Evolutionary conservation across 306 rosid genomes (phyloP), one percentile per base, ranked within the genome.

Genomic region (Prunus salicina): DNA sequence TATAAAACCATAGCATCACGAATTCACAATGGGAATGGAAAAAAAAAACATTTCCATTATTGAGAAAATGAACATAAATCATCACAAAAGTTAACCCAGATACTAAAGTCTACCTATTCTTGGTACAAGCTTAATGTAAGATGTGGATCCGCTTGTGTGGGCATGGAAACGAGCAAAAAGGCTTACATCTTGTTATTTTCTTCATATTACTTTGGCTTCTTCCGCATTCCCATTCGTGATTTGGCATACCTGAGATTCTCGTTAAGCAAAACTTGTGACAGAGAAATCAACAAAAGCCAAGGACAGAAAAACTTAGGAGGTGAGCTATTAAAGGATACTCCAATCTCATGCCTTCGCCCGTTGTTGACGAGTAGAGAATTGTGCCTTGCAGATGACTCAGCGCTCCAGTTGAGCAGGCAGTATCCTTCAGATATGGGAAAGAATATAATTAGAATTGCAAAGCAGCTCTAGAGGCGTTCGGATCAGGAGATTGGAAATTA

Each of bases 161-260:
- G 20, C 12, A 19, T 1, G 49, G 69, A 64, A 64, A 9, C 32
- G 14, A 18, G 69, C 6, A 10, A 69, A 69, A 8, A 4, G 2
- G 2, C 38, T 7, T 32, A 10, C 7, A 45, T 70, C 70, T 61
- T 2, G 45, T 45, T 18, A 30, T 56, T 43, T 32, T 55, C 55
- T 22, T 64, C 12, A 53, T 28, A 10, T 87, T 80, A 95, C 84
- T 89, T 85, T 2, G 83, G 78, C 87, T 89, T 90, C 96, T 84
- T 92, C 25, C 98, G 90, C 97, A 87, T 87, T 30, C 99, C 98
- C 99, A 92, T 92, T 78, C 97, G 86, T 20, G 99, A 95, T 86
- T 88, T 92, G 53, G 99, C 97, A 69, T 63, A 95, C 80, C 98
- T 92, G 82, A 56, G 63, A 71, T 77, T 80, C 76, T 71, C 28